Percentiles rank a stretch among this genome's conserved stretches.
Evolutionary conservation across 2,329 filamentous ascomycete genomes (phyloP).

Genomic region (Diatrype stigma): DNA sequence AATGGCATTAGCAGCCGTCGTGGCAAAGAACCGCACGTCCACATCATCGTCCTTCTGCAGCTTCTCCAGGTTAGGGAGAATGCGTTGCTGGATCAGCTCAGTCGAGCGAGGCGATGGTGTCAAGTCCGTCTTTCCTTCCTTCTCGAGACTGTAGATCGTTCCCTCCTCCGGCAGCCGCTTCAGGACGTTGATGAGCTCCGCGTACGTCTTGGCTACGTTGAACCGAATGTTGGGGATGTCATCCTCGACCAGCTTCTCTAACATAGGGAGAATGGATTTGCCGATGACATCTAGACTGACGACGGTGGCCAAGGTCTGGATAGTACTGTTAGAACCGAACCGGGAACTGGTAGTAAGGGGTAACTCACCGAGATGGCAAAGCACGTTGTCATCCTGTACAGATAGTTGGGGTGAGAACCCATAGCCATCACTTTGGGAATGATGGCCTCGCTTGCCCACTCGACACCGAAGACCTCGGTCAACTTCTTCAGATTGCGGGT

Average conservation of each 20-base stretch:
- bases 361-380: constrained; percentile 90
- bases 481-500: constrained; percentile 98
- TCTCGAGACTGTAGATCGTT: constrained; percentile 80
- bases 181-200: constrained; percentile 83
- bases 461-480: constrained; percentile 96
- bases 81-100: constrained; percentile 78
- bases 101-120: constrained; percentile 67
- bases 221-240: constrained; percentile 99
- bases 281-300: constrained; percentile 92
- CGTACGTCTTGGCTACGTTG: constrained; percentile 98
- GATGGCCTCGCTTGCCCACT: constrained; percentile 95
- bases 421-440: constrained; percentile 98
- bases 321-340: constrained; percentile 10
- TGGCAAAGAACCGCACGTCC: constrained; percentile 96
- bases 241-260: constrained; percentile 88
- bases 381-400: constrained; percentile 99
- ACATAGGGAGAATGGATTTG: constrained; percentile 89
- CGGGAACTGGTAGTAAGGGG: neutral
- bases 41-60: constrained; percentile 96
- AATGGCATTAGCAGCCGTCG: constrained; percentile 69
- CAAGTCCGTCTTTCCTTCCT: constrained; percentile 57
- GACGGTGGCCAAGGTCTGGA: constrained; percentile 84
- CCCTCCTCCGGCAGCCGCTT: constrained; percentile 85
- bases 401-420: constrained; percentile 97
- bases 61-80: constrained; percentile 88